These are phyloP conservation scores for Anisodus acutangulus DNA, from an alignment of 257 asterid genomes.

Conservation along the genomic window DNA sequence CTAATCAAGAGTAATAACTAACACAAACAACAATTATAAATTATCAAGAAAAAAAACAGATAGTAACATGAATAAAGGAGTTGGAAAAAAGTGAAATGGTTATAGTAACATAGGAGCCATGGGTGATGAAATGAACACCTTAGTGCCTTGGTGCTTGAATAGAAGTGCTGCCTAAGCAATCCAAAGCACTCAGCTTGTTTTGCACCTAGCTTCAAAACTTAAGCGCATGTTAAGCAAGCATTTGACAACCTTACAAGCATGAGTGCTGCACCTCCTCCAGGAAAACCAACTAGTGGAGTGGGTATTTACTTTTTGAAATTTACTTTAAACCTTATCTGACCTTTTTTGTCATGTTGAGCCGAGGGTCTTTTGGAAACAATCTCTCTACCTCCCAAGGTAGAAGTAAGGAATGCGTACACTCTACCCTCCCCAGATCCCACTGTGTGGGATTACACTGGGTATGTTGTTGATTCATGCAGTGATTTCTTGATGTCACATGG, in stretches of 20 bases:
- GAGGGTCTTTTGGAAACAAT: no score
- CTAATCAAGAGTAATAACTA: neutral
- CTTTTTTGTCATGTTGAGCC: no score
- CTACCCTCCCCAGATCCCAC: no score
- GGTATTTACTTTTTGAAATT: neutral
- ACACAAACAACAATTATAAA: neutral
- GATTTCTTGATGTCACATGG: conserved; percentile 7
- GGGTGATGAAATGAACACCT: neutral
- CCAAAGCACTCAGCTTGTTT: neutral
- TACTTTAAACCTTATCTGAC: no score
- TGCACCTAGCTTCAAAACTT: conserved; percentile 6
- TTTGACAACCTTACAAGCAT: conserved; percentile 2
- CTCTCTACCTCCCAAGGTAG: no score
- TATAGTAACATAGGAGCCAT: neutral
- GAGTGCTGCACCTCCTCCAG: neutral
- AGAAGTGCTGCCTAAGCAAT: neutral
- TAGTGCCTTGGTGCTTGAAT: neutral
- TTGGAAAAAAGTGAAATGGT: neutral
- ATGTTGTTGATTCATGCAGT: neutral
- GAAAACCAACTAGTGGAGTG: neutral
- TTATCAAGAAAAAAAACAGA: neutral
- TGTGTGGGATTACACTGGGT: no score
- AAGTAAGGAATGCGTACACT: no score
- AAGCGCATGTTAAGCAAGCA: neutral
- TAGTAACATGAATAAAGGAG: neutral